phyloP scores from a whole-genome alignment of 2,329 filamentous ascomycete genomes.

The Cladosporium sp. region DNA sequence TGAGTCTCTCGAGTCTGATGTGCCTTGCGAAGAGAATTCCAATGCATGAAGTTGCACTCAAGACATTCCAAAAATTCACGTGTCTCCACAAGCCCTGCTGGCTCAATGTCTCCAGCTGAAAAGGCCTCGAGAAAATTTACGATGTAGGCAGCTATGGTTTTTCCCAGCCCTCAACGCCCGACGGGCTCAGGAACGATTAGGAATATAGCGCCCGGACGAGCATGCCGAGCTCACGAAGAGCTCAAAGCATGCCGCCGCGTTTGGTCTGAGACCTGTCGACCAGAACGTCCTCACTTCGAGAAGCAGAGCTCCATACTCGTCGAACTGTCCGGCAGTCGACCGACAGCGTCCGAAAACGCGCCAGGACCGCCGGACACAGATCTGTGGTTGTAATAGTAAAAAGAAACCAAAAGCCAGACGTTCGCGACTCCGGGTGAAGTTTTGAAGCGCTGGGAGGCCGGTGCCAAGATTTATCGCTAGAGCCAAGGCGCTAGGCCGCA shows the following conservation, averaged over 20 bases:
- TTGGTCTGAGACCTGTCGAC: conserved; percentile 95
- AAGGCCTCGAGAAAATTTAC: neutral
- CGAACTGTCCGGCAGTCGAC: conserved; percentile 85
- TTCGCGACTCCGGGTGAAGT: conserved; percentile 3
- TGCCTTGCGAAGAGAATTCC: neutral
- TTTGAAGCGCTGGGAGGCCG: conserved; percentile 1
- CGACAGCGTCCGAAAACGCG: conserved; percentile 52
- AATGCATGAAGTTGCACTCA: neutral
- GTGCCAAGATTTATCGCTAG: conserved; percentile 1
- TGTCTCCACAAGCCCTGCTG: too few species aligned
- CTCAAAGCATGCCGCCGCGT: conserved; percentile 41
- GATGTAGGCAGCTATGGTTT: conserved; percentile 65
- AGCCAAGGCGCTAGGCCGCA: too few species aligned
- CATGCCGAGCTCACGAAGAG: conserved; percentile 63
- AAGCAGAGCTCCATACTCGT: conserved; percentile 74
- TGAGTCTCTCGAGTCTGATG: too few species aligned
- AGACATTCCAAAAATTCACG: too few species aligned
- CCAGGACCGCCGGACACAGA: conserved; percentile 84
- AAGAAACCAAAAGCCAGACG: conserved; percentile 15
- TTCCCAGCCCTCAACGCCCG: conserved; percentile 83
- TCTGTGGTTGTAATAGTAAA: conserved; percentile 55
- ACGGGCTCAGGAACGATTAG: conserved; percentile 85
- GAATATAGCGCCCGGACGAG: conserved; percentile 76
- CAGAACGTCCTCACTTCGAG: conserved; percentile 72
- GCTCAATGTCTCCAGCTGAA: conserved; percentile 4